phyloP scores from a whole-genome alignment of 169 alveolate genomes.

The Sarcocystis neurona region DNA sequence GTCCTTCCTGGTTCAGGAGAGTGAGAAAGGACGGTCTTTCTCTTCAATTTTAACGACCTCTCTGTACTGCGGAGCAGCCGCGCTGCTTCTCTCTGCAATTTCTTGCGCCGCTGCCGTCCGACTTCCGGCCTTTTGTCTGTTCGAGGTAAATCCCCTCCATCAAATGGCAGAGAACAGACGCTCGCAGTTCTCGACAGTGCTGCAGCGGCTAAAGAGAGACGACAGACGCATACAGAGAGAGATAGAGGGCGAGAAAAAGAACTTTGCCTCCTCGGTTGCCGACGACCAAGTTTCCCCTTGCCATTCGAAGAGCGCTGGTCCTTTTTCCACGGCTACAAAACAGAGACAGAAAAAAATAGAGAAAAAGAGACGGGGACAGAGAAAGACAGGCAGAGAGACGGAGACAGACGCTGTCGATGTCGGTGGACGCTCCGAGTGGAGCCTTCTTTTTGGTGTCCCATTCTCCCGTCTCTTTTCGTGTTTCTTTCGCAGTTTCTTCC shows the following conservation, averaged over 20 bases:
- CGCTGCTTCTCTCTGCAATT: neutral
- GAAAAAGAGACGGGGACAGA: neutral
- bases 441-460: neutral
- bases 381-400: neutral
- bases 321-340: neutral
- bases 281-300: neutral
- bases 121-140: neutral
- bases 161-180: neutral
- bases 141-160: neutral
- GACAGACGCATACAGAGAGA: neutral
- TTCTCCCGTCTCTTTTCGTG: neutral
- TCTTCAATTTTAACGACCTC: no score
- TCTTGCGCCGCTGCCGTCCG: neutral
- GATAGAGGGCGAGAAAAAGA: neutral
- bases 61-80: no score
- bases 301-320: neutral
- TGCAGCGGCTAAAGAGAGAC: neutral
- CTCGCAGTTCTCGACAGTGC: neutral
- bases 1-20: neutral
- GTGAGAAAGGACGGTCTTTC: no score
- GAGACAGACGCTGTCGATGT: neutral
- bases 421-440: neutral
- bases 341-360: neutral
- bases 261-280: neutral
- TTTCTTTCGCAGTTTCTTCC: neutral